Percentiles rank a stretch among this genome's conserved stretches.
Conservation (phyloP, 1,284 basidiomycete genomes). For the Xerocomus amazonicus region DNA sequence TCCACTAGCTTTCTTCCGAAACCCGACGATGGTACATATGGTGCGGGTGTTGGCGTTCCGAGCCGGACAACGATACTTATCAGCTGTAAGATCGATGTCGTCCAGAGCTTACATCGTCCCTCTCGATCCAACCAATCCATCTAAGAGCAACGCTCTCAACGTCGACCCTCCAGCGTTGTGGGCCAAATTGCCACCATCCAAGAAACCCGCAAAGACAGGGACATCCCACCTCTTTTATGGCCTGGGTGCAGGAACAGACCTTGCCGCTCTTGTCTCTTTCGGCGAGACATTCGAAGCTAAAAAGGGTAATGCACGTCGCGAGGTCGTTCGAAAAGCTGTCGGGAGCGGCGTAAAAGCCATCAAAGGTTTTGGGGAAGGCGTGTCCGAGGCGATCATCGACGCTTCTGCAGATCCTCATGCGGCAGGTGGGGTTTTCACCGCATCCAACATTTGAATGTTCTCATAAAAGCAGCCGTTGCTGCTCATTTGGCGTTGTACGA, state of each 20-base stretch:
- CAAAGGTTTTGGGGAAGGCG: conserved; percentile 52
- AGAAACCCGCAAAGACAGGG: conserved; percentile 57
- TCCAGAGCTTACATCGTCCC: conserved; percentile 43
- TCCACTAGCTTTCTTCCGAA: conserved; percentile 7
- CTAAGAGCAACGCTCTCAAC: conserved; percentile 18
- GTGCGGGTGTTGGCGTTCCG: conserved; percentile 16
- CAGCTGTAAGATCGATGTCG: conserved; percentile 34
- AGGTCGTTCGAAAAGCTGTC: conserved; percentile 62
- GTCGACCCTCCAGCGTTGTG: conserved; percentile 43
- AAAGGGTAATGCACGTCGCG: conserved; percentile 49
- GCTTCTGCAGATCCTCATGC: conserved; percentile 68
- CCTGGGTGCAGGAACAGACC: conserved; percentile 34
- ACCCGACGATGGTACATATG: conserved; percentile 23
- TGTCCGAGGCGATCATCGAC: conserved; percentile 59
- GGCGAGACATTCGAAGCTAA: conserved; percentile 57
- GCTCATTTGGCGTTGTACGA: conserved; percentile 71
- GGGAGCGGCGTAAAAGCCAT: conserved; percentile 66
- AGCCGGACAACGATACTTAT: conserved; percentile 19
- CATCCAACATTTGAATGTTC: background rate
- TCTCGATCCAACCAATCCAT: conserved; percentile 37
- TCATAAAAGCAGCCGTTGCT: conserved; percentile 56
- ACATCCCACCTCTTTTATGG: conserved; percentile 65
- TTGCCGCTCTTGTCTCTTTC: conserved; percentile 59
- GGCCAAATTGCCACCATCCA: conserved; percentile 36
- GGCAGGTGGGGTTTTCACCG: conserved; percentile 45